These are phyloP conservation scores for Ophiocordyceps sinensis DNA, from an alignment of 2,329 filamentous ascomycete genomes.

Conservation along the genomic window DNA sequence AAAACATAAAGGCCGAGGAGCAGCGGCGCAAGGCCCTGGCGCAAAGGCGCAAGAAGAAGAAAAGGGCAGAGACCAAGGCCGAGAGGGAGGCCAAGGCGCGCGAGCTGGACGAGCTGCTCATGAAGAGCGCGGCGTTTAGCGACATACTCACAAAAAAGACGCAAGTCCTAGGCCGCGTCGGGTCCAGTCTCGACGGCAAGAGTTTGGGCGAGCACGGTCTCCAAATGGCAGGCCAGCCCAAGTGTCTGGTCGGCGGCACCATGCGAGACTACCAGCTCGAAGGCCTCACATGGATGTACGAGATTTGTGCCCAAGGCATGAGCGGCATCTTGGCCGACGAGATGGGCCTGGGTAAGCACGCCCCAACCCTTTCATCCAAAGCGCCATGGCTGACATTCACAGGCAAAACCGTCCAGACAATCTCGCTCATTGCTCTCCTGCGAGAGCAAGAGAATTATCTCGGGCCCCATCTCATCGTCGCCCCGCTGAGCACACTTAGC, in stretches of 20 bases:
- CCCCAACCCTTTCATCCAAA: neutral
- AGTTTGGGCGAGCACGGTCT: conserved; percentile 51
- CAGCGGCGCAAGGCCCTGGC: conserved; percentile 22
- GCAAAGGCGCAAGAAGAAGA: conserved; percentile 29
- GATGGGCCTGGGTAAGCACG: conserved; percentile 58
- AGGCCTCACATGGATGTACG: conserved; percentile 89
- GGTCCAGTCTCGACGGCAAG: conserved; percentile 44
- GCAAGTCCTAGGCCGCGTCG: conserved; percentile 45
- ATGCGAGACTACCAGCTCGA: conserved; percentile 95
- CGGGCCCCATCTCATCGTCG: conserved; percentile 82
- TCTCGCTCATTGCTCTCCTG: conserved; percentile 72
- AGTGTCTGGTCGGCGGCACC: conserved; percentile 68
- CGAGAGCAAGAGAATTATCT: conserved; percentile 72
- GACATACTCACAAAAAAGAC: conserved; percentile 51
- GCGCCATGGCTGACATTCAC: conserved; percentile 2
- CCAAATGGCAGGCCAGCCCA: conserved; percentile 72
- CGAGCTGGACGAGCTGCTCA: conserved; percentile 43
- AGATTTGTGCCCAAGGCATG: conserved; percentile 64
- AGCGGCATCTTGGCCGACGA: conserved; percentile 88
- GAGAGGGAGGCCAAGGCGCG: conserved; percentile 44
- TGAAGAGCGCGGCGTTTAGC: conserved; percentile 45
- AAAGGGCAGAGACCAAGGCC: conserved; percentile 34
- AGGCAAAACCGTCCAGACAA: conserved; percentile 87
- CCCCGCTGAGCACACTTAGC: conserved; percentile 77
- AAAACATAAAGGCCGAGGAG: conserved; percentile 34